Evolutionary conservation across 495 filamentous ascomycete species (phyloP), one percentile per base, ranked within the genome.

Genomic region (Cladorrhinum samala): DNA sequence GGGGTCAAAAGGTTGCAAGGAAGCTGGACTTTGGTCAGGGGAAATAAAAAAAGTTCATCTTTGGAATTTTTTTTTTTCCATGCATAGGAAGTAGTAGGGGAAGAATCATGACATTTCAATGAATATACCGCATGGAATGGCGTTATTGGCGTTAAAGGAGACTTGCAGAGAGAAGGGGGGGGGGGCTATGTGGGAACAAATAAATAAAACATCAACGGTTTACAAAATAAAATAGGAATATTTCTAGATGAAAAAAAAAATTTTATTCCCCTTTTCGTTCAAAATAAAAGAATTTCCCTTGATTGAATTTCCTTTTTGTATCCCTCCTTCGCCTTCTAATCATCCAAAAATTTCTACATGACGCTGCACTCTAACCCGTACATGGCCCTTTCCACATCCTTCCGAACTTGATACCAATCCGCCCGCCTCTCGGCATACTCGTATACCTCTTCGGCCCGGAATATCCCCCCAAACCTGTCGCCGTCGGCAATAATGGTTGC

Each of bases 361-460:
- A 92, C 66, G 38, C 59, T 68, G 65, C 93, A 98, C 43, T 95
- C 94, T 71, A 93, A 77, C 43, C 94, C 94, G 76, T 96, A 97
- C 94, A 97, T 95, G 19, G 89, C 91, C 71, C 87, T 84, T 77
- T 99, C 94, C 18, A 99, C 91, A 50, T 89, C 82, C 53, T 78
- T 79, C 72, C 85, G 86, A 3, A 99, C 87, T 49, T 80, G 76
- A 64, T 86, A 94, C 94, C 94, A 99, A 68, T 99, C 94, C 57
- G 90, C 91, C 53, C 94, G 75, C 54, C 94, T 74, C 67, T 95
- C 89, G 11, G 91, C 94, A 72, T 93, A 99, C 73, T 96, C 94
- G 64, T 93, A 95, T 1, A 97, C 93, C 69, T 99, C 94, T 64
- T 99, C 93, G 20, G 90, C 88, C 42, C 90, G 77, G 65, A 96